Percentiles rank a stretch among this genome's conserved stretches.
These are phyloP conservation scores for Syzygium aromaticum DNA, from an alignment of 345 rosid genomes.

Conservation along the genomic window DNA sequence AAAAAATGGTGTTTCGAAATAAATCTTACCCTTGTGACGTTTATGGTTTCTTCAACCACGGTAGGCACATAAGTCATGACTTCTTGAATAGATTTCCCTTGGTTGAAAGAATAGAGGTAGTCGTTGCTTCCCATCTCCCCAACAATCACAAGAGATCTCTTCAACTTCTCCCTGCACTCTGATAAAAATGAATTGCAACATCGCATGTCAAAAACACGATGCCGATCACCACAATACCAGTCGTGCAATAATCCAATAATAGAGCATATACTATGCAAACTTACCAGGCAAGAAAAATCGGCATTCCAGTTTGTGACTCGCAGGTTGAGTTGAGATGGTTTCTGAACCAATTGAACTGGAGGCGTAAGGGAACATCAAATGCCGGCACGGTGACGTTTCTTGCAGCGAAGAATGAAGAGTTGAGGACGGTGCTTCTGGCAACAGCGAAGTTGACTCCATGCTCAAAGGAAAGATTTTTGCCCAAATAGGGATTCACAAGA, in stretches of 20 bases:
- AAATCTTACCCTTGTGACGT: not conserved
- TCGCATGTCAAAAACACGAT: not conserved
- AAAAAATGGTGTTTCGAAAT: too few species aligned
- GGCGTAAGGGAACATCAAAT: not conserved
- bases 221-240: not conserved
- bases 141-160: constrained; percentile 4
- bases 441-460: constrained; percentile 12
- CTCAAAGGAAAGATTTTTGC: not conserved
- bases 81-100: constrained; percentile 6
- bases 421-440: constrained; percentile 1
- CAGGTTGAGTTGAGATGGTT: constrained; percentile 1
- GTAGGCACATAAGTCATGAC: constrained; percentile 3
- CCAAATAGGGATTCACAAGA: not conserved
- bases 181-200: not conserved
- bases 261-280: not conserved
- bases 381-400: not conserved
- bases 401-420: not conserved
- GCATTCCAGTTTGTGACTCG: not conserved
- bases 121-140: constrained; percentile 13
- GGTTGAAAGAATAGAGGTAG: not conserved
- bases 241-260: not conserved
- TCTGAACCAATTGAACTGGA: not conserved
- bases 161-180: constrained; percentile 1
- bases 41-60: not conserved
- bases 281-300: not conserved